Base-by-base conservation (phyloP, 2,329 filamentous ascomycete genomes). In the Ophiostoma tasmaniense region DNA sequence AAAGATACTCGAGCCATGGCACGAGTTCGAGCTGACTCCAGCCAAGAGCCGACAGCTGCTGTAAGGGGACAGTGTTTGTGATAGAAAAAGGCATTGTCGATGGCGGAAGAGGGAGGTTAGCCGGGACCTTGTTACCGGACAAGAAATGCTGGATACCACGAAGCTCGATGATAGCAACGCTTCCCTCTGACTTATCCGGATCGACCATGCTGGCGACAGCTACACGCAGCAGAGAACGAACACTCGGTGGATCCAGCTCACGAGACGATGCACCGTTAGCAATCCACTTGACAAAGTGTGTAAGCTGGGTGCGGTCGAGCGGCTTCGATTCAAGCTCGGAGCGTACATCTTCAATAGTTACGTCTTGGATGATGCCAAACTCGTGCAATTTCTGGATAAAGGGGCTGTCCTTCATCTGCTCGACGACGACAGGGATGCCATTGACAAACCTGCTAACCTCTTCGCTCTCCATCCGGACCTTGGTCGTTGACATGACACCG, bases 1-100 rank as follows among this genome's bases (percentile, higher is more conserved):
- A 80, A 45, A 99, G 81, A 78, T 90, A 97, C 28, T 87, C 83
- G 30, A 97, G 78, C 95, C 96, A 99, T 30, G 90, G 88, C 2
- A 93, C 86, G 73, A 97, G 85, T 45, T 94, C 91, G 7, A 99
- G 80, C 71, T 94, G 88, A 69, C 89, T 85, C 93, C 95, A 99
- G 0, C 92, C 92, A 10, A 99, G 84, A 20, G 90, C 88, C 72
- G 92, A 87, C 45, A 99, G 79, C 74, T 96, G 89, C 20, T 82
- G 80, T 30, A 84, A 81, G 6, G 82, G 82, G n/a, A 93, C 85
- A 30, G 82, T 81, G 73, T 87, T 90, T 0, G 93, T 96, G 72
- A 94, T 90, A n/a, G 87, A 84, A 76, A 93, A 92, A 0, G 95
- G 92, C 68, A 98, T 89, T 0, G 93, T 96, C 2, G 88, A 88